These are phyloP conservation scores for Schizosaccharomyces versatilis DNA, from an alignment of 1,139 yeast genomes.

Conservation along the genomic window DNA sequence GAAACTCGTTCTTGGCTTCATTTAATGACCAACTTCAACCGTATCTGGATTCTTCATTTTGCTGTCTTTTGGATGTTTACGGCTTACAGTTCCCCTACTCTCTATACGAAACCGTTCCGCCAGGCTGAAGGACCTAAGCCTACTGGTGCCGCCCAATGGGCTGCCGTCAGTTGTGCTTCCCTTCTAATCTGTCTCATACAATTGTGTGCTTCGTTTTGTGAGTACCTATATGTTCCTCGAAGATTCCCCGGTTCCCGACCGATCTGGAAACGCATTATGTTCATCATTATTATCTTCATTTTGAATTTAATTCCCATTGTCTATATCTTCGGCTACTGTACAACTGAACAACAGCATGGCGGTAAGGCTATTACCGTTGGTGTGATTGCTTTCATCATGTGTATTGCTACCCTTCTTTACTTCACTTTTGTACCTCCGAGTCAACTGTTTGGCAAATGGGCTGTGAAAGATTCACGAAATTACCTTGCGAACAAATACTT, in stretches of 20 bases:
- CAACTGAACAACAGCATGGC: slow-evolving; percentile 37
- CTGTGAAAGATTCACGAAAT: slow-evolving; percentile 70
- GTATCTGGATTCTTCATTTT: slow-evolving; percentile 90
- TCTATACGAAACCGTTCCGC: slow-evolving; percentile 67
- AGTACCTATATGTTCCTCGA: slow-evolving; percentile 93
- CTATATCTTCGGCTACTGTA: slow-evolving; percentile 44
- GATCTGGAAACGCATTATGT: slow-evolving; percentile 64
- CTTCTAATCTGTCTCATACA: slow-evolving; percentile 61
- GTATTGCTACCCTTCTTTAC: slow-evolving; percentile 61
- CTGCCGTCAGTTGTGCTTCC: slow-evolving; percentile 85
- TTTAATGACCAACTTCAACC: slow-evolving; percentile 80
- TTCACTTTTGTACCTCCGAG: slow-evolving; percentile 95
- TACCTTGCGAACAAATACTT: slow-evolving; percentile 89
- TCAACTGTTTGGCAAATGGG: slow-evolving; percentile 81
- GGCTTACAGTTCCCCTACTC: slow-evolving; percentile 76
- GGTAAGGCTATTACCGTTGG: slow-evolving; percentile 63
- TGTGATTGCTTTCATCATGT: slow-evolving; percentile 74
- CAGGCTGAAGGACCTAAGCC: slow-evolving; percentile 75
- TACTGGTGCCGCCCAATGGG: slow-evolving; percentile 72
- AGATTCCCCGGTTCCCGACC: slow-evolving; percentile 99
- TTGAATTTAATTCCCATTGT: slow-evolving; percentile 69
- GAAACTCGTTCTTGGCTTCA: slow-evolving; percentile 98
- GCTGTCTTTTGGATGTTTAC: slow-evolving; percentile 84
- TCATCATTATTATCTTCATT: slow-evolving; percentile 42
- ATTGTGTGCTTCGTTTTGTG: slow-evolving; percentile 67